phyloP scores from a whole-genome alignment of 2,329 filamentous ascomycete species.

The Aspergillus terreus region DNA sequence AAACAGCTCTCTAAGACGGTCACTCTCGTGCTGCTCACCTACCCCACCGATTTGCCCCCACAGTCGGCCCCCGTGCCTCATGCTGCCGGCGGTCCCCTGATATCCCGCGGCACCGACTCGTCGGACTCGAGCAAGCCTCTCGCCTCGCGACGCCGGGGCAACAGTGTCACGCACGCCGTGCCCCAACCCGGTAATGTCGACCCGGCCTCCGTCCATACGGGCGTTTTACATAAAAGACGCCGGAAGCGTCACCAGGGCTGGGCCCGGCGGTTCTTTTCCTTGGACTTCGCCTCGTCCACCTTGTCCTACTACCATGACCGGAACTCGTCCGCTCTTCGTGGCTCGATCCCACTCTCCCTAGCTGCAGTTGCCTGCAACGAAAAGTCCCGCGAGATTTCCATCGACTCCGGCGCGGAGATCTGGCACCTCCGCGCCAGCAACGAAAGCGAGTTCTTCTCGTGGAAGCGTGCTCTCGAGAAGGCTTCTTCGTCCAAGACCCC shows the following conservation, averaged over 20 bases:
- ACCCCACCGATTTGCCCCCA: conserved; percentile 66
- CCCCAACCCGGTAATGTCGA: conserved; percentile 24
- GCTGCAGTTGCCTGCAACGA: conserved; percentile 90
- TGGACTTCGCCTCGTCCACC: conserved; percentile 91
- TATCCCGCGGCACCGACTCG: conserved; percentile 43
- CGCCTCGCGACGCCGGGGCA: conserved; percentile 27
- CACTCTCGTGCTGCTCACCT: conserved; percentile 90
- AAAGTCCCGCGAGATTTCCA: conserved; percentile 83
- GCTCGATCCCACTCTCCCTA: conserved; percentile 85
- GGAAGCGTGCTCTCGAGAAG: conserved; percentile 80
- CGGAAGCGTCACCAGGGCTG: conserved; percentile 93
- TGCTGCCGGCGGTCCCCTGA: conserved; percentile 33
- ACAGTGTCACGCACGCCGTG: conserved; percentile 21
- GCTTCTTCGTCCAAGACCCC: conserved; percentile 68
- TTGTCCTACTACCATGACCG: conserved; percentile 95
- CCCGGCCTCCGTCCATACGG: conserved; percentile 66
- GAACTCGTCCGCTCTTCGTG: conserved; percentile 85
- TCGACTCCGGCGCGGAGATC: conserved; percentile 93
- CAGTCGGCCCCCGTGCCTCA: conserved; percentile 43
- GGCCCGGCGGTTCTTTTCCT: conserved; percentile 88
- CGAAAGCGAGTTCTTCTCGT: conserved; percentile 78
- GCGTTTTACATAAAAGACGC: conserved; percentile 80
- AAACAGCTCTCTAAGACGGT: conserved; percentile 92
- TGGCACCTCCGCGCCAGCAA: conserved; percentile 89
- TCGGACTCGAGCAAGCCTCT: conserved; percentile 48